Percentiles rank a stretch among this genome's conserved stretches.
phyloP scores from a whole-genome alignment of 1,284 basidiomycete genomes.

The Ganoderma multipileum region DNA sequence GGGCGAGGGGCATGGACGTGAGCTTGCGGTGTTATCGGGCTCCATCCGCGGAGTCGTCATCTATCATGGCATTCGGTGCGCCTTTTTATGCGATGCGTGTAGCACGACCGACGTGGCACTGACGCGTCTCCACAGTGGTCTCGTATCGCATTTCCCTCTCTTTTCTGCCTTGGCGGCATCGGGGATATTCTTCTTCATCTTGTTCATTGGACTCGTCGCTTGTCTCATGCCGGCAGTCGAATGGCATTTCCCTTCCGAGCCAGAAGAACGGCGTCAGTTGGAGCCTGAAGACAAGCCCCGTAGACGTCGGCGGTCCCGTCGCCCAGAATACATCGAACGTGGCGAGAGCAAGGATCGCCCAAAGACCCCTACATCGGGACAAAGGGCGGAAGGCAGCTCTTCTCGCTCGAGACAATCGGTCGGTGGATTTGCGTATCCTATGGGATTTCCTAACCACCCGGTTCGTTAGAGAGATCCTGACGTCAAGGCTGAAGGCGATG shows the following conservation, averaged over 20 bases:
- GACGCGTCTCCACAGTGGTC: constrained; percentile 53
- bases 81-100: not conserved
- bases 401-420: constrained; percentile 25
- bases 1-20: constrained; percentile 70
- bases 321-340: constrained; percentile 5
- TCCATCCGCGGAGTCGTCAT: constrained; percentile 64
- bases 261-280: constrained; percentile 11
- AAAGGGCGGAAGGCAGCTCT: constrained; percentile 19
- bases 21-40: constrained; percentile 69
- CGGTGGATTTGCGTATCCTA: not conserved
- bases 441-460: not conserved
- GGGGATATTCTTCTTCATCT: constrained; percentile 56
- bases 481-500: constrained; percentile 27
- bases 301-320: constrained; percentile 24
- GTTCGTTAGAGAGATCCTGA: constrained; percentile 15
- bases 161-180: constrained; percentile 53
- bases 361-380: constrained; percentile 15
- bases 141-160: constrained; percentile 76
- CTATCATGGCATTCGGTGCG: constrained; percentile 72
- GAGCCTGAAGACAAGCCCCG: constrained; percentile 21
- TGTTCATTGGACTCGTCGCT: constrained; percentile 55
- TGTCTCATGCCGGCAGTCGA: constrained; percentile 48
- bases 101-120: not conserved
- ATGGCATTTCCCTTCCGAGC: constrained; percentile 35
- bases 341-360: constrained; percentile 15